Evolutionary conservation across 1,139 yeast genomes (phyloP).

Genomic region (Tardiomyces digboiensis): DNA sequence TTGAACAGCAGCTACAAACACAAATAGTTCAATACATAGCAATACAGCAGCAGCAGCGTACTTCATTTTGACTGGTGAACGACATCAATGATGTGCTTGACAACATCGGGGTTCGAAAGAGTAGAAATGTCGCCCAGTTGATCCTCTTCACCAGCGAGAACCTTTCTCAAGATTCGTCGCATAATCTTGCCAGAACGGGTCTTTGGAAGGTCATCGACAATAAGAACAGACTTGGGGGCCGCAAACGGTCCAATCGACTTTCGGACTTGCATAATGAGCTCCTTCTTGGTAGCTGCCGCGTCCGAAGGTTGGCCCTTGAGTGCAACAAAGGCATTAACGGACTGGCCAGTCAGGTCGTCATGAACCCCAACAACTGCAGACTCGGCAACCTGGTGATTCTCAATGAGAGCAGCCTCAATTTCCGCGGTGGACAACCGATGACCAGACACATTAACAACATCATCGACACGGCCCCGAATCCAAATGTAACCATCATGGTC

Average conservation of each 20-base stretch:
- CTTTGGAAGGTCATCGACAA: slow-evolving; percentile 82
- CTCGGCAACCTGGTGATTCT: slow-evolving; percentile 67
- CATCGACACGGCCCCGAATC: slow-evolving; percentile 95
- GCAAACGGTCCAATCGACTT: slow-evolving; percentile 90
- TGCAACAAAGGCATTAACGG: slow-evolving; percentile 80
- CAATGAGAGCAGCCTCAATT: slow-evolving; percentile 77
- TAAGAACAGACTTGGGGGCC: slow-evolving; percentile 76
- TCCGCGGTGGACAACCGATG: slow-evolving; percentile 90
- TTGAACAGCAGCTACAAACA: no score
- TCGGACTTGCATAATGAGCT: slow-evolving; percentile 69
- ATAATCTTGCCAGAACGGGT: slow-evolving; percentile 93
- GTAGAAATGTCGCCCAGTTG: slow-evolving; percentile 84
- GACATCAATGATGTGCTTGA: slow-evolving; percentile 49
- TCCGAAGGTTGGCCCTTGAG: slow-evolving; percentile 44
- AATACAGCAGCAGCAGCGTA: no score
- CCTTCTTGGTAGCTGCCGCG: slow-evolving; percentile 50
- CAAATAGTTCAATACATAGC: no score
- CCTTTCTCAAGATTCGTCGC: slow-evolving; percentile 88
- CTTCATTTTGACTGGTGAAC: slow-evolving; percentile 13
- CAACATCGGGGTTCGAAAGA: slow-evolving; percentile 72
- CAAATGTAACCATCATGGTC: slow-evolving; percentile 91
- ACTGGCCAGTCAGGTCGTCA: slow-evolving; percentile 90
- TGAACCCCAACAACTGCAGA: slow-evolving; percentile 83
- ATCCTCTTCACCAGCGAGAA: slow-evolving; percentile 74
- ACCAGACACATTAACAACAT: slow-evolving; percentile 87